These are phyloP conservation scores for Irpex sp. DNA, from an alignment of 1,284 basidiomycete species.

Conservation along the genomic window DNA sequence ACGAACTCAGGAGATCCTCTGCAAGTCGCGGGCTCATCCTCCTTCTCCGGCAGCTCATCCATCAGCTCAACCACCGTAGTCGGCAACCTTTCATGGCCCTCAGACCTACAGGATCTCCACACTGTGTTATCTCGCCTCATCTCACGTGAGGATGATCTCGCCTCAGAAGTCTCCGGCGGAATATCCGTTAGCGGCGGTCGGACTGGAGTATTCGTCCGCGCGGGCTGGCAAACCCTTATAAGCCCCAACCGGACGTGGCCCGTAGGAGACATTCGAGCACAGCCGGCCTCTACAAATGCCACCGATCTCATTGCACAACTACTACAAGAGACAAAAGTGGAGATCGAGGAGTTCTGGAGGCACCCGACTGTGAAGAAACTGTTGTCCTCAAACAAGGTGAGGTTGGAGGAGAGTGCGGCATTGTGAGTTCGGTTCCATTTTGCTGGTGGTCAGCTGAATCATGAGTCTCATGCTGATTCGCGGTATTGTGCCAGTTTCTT, in stretches of 20 bases:
- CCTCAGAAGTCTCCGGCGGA: constrained; percentile 63
- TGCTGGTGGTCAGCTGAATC: background rate
- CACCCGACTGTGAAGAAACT: constrained; percentile 61
- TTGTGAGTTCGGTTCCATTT: constrained; percentile 49
- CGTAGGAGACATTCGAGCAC: constrained; percentile 28
- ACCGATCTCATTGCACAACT: constrained; percentile 54
- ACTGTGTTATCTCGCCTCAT: constrained; percentile 59
- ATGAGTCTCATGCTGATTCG: constrained; percentile 1
- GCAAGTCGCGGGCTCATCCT: constrained; percentile 18
- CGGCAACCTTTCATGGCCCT: constrained; percentile 29
- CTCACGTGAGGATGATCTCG: constrained; percentile 62
- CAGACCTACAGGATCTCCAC: constrained; percentile 51
- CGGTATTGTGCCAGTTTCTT: constrained; percentile 50
- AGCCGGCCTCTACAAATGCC: constrained; percentile 30
- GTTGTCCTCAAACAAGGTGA: constrained; percentile 52
- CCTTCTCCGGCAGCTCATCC: constrained; percentile 10
- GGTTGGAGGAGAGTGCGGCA: constrained; percentile 70
- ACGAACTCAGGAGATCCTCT: constrained; percentile 11
- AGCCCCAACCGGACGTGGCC: constrained; percentile 43
- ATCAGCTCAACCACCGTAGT: constrained; percentile 15
- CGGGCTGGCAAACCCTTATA: constrained; percentile 62
- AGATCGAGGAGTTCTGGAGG: constrained; percentile 62
- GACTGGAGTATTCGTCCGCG: constrained; percentile 59
- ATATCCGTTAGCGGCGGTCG: constrained; percentile 54
- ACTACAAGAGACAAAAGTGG: constrained; percentile 41